These are phyloP conservation scores for Brassica incana DNA, from an alignment of 345 rosid species.

Conservation along the genomic window DNA sequence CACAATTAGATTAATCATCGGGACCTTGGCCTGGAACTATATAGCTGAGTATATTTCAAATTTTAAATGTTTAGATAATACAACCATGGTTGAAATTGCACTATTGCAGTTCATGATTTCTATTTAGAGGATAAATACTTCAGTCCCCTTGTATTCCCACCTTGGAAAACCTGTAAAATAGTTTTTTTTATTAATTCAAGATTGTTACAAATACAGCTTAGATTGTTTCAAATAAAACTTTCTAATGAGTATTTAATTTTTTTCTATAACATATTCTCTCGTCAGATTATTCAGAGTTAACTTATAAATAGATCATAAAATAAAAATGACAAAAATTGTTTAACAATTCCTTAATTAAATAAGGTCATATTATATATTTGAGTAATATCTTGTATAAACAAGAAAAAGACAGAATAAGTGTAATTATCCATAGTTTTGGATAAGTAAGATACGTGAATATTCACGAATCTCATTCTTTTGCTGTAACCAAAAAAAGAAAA, in stretches of 20 bases:
- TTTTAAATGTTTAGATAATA: background rate
- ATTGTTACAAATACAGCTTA: background rate
- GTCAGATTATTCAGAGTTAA: background rate
- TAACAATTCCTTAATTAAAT: background rate
- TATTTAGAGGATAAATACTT: background rate
- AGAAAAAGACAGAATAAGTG: background rate
- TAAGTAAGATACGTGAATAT: constrained; percentile 4
- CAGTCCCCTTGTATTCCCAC: background rate
- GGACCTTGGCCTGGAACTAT: background rate
- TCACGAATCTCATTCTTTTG: background rate
- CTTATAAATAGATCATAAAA: background rate
- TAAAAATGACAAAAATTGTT: background rate
- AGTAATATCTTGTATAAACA: background rate
- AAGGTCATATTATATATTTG: background rate
- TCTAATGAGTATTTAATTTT: background rate
- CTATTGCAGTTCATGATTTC: background rate
- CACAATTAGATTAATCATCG: background rate
- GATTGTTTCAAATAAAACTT: background rate
- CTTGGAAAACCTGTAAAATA: background rate
- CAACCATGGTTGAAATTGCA: background rate
- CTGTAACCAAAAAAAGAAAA: background rate
- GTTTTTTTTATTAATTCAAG: background rate
- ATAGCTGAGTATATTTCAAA: background rate
- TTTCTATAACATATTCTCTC: background rate
- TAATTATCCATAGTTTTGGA: constrained; percentile 4